These are phyloP conservation scores for Camelina hispida DNA, from an alignment of 345 rosid species.

Conservation along the genomic window DNA sequence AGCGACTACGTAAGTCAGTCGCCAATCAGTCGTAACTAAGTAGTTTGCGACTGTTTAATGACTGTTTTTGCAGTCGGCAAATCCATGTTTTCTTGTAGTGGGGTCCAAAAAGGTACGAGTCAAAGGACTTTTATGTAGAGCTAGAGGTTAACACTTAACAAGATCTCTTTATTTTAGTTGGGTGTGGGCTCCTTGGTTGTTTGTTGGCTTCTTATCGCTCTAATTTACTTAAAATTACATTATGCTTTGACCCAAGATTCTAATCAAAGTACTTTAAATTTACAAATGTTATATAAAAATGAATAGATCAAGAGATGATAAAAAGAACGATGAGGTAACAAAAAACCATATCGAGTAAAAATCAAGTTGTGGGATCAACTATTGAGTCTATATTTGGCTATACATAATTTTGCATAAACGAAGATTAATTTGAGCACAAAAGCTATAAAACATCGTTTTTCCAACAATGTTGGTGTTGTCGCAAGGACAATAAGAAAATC, in stretches of 20 bases:
- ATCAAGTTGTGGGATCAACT: constrained; percentile 5
- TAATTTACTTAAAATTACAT: constrained; percentile 29
- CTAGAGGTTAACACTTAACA: constrained; percentile 49
- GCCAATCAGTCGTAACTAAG: no score
- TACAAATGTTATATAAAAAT: neutral
- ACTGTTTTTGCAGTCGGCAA: no score
- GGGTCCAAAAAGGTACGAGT: constrained; percentile 43
- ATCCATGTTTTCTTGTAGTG: no score
- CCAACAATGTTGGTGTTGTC: no score
- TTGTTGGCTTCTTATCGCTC: constrained; percentile 43
- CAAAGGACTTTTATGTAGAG: constrained; percentile 50
- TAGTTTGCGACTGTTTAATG: no score
- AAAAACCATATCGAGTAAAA: neutral
- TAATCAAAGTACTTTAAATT: constrained; percentile 36
- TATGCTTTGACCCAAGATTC: constrained; percentile 40
- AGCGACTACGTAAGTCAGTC: no score
- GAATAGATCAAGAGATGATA: neutral
- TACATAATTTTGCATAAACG: neutral
- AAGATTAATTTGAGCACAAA: neutral
- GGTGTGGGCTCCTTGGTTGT: constrained; percentile 52
- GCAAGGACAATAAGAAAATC: no score
- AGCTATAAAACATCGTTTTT: no score
- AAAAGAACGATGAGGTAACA: neutral
- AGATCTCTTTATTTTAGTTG: constrained; percentile 54
- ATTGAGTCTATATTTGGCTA: constrained; percentile 21